Evolutionary conservation across 495 filamentous ascomycete genomes (phyloP), one percentile per base, ranked within the genome.

Genomic region (Chaetomium tenue): DNA sequence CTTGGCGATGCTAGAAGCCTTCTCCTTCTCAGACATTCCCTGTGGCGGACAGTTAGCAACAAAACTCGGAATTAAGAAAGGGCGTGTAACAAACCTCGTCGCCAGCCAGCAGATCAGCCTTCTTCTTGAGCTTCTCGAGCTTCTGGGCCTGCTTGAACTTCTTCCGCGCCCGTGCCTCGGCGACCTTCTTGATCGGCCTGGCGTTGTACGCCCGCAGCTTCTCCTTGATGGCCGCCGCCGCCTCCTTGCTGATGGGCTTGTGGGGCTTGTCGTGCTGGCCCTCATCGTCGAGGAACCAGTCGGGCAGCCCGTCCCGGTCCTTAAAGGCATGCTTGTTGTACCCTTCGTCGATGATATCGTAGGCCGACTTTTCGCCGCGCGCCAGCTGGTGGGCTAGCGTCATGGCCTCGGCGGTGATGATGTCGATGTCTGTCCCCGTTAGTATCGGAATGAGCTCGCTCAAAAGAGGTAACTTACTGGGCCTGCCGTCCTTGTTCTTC

Each of bases 361-460:
- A 71, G 25, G 83, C 86, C 12, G 88, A 89, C 73, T 88, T 93
- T 70, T 94, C 82, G 25, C 95, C 95, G 0, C 87, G 88, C 25
- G 92, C 94, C 63, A 99, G 86, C 70, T 90, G 84, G 61, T 98
- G 94, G 2, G 94, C 94, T n/a, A 99, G 83, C 9, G 91, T 92
- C 94, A 99, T 99, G 63, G 94, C 94, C 80, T 99, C 95, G 22
- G 93, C 94, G 11, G 94, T 99, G 69, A 98, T 94, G 70, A 99
- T 97, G 74, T 97, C 91, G 79, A 99, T 97, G 67, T 96, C 92
- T 87, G 76, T 60, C 68, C n/a, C 0, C 57, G 68, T 81, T 75
- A 76, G 79, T 22, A 33, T 55, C 2, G 15, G n/a, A n/a, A 20
- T 61, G 61, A 63, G 71, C 57, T 64, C 58, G 20, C 9, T 18